These are phyloP conservation scores for Chrysoporthe austroafricana DNA, from an alignment of 2,329 filamentous ascomycete genomes.

Conservation along the genomic window DNA sequence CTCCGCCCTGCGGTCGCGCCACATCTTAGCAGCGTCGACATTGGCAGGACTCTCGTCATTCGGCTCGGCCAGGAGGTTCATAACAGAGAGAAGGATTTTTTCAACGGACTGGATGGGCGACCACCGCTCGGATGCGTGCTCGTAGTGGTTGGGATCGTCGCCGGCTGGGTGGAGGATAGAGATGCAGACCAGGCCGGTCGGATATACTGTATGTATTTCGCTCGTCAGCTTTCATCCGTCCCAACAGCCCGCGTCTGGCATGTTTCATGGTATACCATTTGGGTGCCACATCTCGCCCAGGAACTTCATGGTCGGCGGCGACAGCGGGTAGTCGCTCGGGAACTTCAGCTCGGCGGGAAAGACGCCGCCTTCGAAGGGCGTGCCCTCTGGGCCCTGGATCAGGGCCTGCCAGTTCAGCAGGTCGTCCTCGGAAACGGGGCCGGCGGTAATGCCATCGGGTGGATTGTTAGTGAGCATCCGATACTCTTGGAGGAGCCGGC, in stretches of 20 bases:
- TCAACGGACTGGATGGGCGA: constrained; percentile 96
- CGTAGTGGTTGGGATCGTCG: constrained; percentile 98
- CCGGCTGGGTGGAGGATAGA: constrained; percentile 97
- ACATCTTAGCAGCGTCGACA: constrained; percentile 95
- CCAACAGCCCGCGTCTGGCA: not conserved
- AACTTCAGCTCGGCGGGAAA: constrained; percentile 96
- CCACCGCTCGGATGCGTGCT: constrained; percentile 94
- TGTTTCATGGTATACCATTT: constrained; percentile 66
- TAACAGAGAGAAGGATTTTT: constrained; percentile 95
- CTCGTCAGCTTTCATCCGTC: not conserved
- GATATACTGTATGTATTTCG: constrained; percentile 67
- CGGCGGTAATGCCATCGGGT: constrained; percentile 96
- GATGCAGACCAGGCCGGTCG: constrained; percentile 91
- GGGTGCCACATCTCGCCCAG: constrained; percentile 94
- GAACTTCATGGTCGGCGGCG: constrained; percentile 95
- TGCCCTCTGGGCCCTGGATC: constrained; percentile 93
- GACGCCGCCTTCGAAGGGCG: constrained; percentile 92
- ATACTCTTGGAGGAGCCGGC: constrained; percentile 95
- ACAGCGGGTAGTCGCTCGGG: constrained; percentile 94
- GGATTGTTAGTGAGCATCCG: constrained; percentile 90
- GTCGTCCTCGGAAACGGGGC: constrained; percentile 91
- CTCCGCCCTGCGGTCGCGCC: constrained; percentile 80
- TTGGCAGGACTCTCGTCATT: constrained; percentile 98
- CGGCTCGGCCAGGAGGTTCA: constrained; percentile 97
- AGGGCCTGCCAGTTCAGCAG: constrained; percentile 95